Percentiles rank a stretch among this genome's conserved stretches.
These are phyloP conservation scores for Phialocephala subalpina DNA, from an alignment of 2,329 filamentous ascomycete genomes.

Conservation along the genomic window DNA sequence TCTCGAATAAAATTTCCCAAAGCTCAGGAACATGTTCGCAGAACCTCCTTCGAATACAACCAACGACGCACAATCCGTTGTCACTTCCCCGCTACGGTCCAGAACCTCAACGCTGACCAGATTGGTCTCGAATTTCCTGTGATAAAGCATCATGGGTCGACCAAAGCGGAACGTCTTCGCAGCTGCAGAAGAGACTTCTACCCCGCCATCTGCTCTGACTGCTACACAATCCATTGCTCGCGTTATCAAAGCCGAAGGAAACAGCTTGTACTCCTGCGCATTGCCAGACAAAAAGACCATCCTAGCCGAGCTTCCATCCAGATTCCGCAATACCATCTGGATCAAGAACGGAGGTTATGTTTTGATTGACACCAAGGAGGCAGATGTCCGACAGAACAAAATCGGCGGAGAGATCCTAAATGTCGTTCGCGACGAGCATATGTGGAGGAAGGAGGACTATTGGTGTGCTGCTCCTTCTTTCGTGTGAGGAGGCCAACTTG, in stretches of 20 bases:
- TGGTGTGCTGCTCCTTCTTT: conserved; percentile 64
- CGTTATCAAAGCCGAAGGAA: conserved; percentile 84
- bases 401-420: conserved; percentile 91
- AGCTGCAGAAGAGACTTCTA: conserved; percentile 75
- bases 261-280: conserved; percentile 85
- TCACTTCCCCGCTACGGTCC: neutral
- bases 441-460: conserved; percentile 87
- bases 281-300: conserved; percentile 71
- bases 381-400: conserved; percentile 76
- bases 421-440: conserved; percentile 88
- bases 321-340: conserved; percentile 93
- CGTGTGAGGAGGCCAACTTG: neutral
- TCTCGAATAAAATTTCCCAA: neutral
- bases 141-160: conserved; percentile 63
- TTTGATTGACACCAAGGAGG: conserved; percentile 74
- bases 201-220: conserved; percentile 65
- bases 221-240: conserved; percentile 75
- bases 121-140: neutral
- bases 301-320: conserved; percentile 81
- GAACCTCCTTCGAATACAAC: neutral
- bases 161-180: conserved; percentile 81
- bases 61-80: neutral
- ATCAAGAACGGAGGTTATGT: conserved; percentile 90
- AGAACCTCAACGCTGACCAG: neutral
- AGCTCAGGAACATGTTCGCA: conserved; percentile 4